Conservation (phyloP, 139 green algal species). For the Zygnema circumcarinatum region DNA sequence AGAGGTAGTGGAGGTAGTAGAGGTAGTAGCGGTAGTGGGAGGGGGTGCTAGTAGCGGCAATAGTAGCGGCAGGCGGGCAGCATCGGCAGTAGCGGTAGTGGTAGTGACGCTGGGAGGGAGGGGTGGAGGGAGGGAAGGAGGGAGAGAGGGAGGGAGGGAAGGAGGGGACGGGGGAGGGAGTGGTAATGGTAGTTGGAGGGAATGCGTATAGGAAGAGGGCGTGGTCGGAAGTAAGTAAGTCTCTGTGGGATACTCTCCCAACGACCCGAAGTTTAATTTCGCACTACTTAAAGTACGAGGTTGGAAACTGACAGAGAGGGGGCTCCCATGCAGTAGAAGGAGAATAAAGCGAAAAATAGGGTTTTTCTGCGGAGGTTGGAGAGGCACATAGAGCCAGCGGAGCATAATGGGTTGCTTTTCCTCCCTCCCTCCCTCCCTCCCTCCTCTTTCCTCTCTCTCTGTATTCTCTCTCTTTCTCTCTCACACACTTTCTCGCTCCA, state of each 20-base stretch:
- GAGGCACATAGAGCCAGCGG: background rate
- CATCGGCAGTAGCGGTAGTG: background rate
- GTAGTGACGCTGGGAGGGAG: background rate
- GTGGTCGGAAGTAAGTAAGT: too few species aligned
- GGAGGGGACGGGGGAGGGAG: background rate
- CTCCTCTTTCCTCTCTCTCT: background rate
- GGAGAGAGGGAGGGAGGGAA: slow-evolving; percentile 3
- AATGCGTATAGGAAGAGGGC: too few species aligned
- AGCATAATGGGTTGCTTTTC: too few species aligned
- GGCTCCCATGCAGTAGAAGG: background rate
- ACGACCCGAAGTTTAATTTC: background rate
- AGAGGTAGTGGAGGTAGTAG: too few species aligned
- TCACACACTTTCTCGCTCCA: background rate
- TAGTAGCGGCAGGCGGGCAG: background rate
- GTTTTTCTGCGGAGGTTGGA: background rate
- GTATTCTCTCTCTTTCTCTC: background rate
- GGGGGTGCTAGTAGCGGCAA: background rate
- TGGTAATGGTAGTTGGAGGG: too few species aligned
- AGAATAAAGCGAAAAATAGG: background rate
- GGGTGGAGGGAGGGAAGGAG: background rate
- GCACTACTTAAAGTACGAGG: background rate
- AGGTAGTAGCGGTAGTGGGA: too few species aligned
- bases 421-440: background rate
- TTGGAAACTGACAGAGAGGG: background rate
- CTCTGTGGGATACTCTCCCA: too few species aligned